Evolutionary conservation across 1,284 basidiomycete species (phyloP), one percentile per base, ranked within the genome.

Genomic region (Leccinum griseonigrum): DNA sequence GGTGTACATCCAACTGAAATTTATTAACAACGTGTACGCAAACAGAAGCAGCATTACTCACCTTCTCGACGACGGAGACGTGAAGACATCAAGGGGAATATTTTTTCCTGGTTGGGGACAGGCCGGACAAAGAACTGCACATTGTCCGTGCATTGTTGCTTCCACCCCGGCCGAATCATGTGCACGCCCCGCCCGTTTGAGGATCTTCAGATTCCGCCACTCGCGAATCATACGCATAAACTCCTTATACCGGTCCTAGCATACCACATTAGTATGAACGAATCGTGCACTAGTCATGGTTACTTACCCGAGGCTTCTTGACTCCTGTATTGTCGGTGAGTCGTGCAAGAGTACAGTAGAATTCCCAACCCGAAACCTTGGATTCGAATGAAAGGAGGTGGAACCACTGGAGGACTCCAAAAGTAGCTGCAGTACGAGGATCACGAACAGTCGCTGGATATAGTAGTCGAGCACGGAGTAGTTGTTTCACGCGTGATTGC

Each of bases 91-190:
- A 32, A 5, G 0, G 8, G 29, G 71, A 40, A 64, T 16, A 46
- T 76, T 75, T 29, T 61, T 62, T 6, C 57, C 69, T 0, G 67
- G 66, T 9, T 69, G 66, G 0, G 74, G 75, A 43, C 76, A 77
- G 1, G 74, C 74, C 0, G 71, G 73, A 58, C 71, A 77, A 1
- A 57, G 14, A 2, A 76, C 57, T 0, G 67, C 66, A 5, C 66
- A 66, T 3, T 68, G 3, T 38, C 36, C 14, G 14, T 38, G 14
- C 14, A 7, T 7, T 13, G 28, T 56, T 8, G 28, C 16, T 2
- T 52, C 52, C 2, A 8, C 13, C 5, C 38, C 26, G 29, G 29
- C 3, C 0, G 4, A 11, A 16, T 54, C 46, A 36, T 51, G 38
- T 1, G 16, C 54, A 26, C 14, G 2, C 1, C 26, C 50, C 0